Conservation (phyloP, 2,329 filamentous ascomycete species). For the Calonectria leucothoes region DNA sequence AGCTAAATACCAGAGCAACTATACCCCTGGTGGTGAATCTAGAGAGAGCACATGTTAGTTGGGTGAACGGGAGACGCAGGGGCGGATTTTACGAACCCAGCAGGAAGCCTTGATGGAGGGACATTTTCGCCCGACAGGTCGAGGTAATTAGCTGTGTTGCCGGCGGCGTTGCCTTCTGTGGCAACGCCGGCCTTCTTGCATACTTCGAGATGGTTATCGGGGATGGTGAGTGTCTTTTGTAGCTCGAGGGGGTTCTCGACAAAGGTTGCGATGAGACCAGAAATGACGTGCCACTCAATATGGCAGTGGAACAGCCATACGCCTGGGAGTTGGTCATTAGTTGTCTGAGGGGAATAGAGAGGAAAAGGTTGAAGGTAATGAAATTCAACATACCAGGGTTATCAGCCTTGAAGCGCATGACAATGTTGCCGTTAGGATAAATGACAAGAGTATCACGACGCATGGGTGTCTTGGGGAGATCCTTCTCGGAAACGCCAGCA, state of each 20-base stretch:
- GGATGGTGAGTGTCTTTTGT: conserved; percentile 71
- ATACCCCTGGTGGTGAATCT: conserved; percentile 78
- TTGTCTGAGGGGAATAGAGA: neutral
- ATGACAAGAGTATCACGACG: conserved; percentile 77
- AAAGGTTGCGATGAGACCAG: conserved; percentile 73
- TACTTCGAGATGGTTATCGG: conserved; percentile 66
- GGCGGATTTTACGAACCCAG: conserved; percentile 59
- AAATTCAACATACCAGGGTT: conserved; percentile 66
- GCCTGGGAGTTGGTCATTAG: conserved; percentile 46
- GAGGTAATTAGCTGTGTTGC: conserved; percentile 72
- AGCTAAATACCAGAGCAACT: conserved; percentile 81
- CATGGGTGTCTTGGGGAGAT: conserved; percentile 70
- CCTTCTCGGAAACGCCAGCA: conserved; percentile 49
- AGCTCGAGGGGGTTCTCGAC: conserved; percentile 73
- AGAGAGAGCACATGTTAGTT: neutral
- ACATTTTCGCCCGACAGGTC: conserved; percentile 72
- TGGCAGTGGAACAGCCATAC: conserved; percentile 85
- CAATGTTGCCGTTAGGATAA: conserved; percentile 74
- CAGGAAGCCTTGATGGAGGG: conserved; percentile 67
- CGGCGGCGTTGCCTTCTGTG: conserved; percentile 78
- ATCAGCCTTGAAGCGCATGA: conserved; percentile 75
- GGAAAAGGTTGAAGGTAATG: neutral
- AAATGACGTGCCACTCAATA: conserved; percentile 80
- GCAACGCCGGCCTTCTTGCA: conserved; percentile 66
- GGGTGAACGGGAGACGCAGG: neutral